Conservation (phyloP, 805 yeast species). For the Jamesozyma rosinii region DNA sequence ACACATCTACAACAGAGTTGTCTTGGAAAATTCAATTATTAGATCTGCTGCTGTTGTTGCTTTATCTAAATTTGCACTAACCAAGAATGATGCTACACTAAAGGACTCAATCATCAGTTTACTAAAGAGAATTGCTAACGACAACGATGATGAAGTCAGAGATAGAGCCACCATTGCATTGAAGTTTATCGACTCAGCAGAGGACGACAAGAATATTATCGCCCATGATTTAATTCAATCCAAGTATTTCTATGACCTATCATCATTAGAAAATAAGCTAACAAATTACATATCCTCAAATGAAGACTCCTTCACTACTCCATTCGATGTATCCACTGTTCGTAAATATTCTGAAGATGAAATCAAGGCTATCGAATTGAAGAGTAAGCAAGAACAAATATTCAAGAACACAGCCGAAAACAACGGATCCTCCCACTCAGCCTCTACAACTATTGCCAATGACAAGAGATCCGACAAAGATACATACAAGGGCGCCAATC, state of each 20-base stretch:
- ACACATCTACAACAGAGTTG: conserved; percentile 94
- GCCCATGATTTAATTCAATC: conserved; percentile 51
- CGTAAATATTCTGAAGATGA: conserved; percentile 63
- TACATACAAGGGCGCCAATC: conserved; percentile 22
- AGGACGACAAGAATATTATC: conserved; percentile 27
- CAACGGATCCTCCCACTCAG: conserved; percentile 18
- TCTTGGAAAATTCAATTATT: conserved; percentile 87
- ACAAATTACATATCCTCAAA: conserved; percentile 48
- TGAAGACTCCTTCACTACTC: conserved; percentile 35
- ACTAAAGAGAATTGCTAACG: conserved; percentile 74
- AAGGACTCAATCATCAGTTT: conserved; percentile 63
- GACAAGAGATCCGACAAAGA: conserved; percentile 23
- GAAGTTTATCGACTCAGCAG: conserved; percentile 44
- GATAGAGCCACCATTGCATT: conserved; percentile 90
- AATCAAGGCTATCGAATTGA: conserved; percentile 52
- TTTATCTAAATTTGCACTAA: conserved; percentile 78
- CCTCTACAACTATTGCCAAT: conserved; percentile 11
- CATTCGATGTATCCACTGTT: conserved; percentile 65
- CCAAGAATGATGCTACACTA: conserved; percentile 57
- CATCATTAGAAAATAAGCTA: conserved; percentile 69
- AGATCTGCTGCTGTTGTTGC: conserved; percentile 94
- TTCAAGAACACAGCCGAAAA: conserved; percentile 21
- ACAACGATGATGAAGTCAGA: conserved; percentile 92
- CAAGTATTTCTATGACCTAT: conserved; percentile 59
- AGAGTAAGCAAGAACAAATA: conserved; percentile 36